Evolutionary conservation across 164 flowering plant species (phyloP).

Genomic region (Annona squamosa): DNA sequence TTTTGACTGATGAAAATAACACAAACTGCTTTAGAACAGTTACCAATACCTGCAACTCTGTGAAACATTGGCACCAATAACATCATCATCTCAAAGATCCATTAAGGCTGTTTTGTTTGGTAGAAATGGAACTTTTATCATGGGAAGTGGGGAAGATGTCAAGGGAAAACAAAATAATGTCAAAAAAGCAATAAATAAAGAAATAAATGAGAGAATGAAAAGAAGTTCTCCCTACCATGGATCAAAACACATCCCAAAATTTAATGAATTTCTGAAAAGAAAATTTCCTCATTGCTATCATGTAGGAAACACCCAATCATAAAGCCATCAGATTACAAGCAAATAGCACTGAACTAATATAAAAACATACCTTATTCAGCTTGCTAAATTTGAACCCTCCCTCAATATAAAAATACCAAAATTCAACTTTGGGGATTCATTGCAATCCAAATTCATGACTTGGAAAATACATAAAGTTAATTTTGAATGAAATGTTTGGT

Average conservation of each 20-base stretch:
- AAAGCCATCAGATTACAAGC: neutral
- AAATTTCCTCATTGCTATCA: neutral
- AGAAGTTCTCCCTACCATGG: too few relatives aligned
- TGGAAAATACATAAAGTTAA: too few relatives aligned
- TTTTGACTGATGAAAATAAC: neutral
- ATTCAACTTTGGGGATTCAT: neutral
- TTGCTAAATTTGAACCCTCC: neutral
- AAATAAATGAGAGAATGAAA: too few relatives aligned
- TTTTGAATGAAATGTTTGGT: neutral
- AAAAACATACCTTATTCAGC: neutral
- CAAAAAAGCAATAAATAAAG: too few relatives aligned
- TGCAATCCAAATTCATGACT: neutral
- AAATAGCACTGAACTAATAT: neutral
- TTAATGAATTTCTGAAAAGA: neutral
- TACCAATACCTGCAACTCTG: too few relatives aligned
- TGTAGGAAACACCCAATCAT: neutral
- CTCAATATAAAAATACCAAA: neutral
- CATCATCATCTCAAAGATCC: too few relatives aligned
- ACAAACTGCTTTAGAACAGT: neutral
- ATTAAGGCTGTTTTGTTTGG: too few relatives aligned
- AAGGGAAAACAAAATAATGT: too few relatives aligned
- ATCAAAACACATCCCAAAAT: too few relatives aligned
- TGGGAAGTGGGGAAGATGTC: too few relatives aligned
- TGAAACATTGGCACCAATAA: too few relatives aligned
- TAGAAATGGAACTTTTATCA: too few relatives aligned